A percentile compares a stretch with the other conserved stretches of the same genome.
phyloP scores from a whole-genome alignment of 1,284 basidiomycete genomes.

The Ganoderma lucidum region DNA sequence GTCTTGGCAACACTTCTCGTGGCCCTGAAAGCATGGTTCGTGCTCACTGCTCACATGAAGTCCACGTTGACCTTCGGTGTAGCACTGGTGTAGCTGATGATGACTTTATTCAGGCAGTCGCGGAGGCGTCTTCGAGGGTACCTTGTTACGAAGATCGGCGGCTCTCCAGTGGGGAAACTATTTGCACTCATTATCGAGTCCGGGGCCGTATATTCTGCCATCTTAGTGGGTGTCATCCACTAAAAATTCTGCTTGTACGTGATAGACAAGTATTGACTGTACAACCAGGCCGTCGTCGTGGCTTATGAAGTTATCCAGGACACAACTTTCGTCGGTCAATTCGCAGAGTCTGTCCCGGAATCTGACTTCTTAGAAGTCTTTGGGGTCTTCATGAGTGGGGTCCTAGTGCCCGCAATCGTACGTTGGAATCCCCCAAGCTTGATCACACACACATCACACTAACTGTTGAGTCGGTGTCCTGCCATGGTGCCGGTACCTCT shows the following conservation, averaged over 20 bases:
- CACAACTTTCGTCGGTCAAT: too few species aligned
- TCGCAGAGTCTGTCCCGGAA: too few species aligned
- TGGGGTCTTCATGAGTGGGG: background rate
- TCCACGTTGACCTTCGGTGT: too few species aligned
- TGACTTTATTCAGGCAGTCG: background rate
- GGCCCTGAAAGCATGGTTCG: too few species aligned
- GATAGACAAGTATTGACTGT: too few species aligned
- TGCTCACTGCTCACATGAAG: too few species aligned
- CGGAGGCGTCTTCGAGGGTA: background rate
- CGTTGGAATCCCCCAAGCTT: background rate
- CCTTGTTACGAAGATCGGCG: background rate
- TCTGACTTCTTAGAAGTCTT: background rate
- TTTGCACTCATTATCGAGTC: background rate
- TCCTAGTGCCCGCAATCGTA: background rate
- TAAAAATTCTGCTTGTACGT: too few species aligned
- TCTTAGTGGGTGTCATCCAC: background rate
- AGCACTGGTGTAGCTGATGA: background rate
- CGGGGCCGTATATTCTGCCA: background rate
- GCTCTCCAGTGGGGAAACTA: background rate
- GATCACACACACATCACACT: too few species aligned
- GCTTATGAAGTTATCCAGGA: background rate
- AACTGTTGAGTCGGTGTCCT: too few species aligned
- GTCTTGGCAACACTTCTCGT: too few species aligned
- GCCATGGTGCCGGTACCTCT: background rate
- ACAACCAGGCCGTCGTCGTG: background rate